phyloP scores from a whole-genome alignment of 139 green algal species.

The Volvox africanus region DNA sequence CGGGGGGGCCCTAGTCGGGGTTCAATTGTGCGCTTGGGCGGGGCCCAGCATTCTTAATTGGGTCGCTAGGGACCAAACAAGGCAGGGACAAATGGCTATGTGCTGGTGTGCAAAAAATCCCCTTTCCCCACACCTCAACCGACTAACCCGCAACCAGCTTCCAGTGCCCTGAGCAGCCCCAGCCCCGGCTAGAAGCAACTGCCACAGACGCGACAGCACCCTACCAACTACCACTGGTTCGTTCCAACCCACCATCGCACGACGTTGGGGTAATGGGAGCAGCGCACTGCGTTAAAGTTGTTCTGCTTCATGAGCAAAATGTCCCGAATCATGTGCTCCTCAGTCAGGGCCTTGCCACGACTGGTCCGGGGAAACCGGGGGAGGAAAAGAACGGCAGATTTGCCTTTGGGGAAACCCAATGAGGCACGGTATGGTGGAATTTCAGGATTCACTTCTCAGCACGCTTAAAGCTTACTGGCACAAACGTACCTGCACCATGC shows the following conservation, averaged over 20 bases:
- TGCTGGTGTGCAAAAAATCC: background rate
- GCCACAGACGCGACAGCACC: background rate
- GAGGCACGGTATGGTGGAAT: too few species aligned
- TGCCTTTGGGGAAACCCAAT: too few species aligned
- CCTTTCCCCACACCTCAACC: background rate
- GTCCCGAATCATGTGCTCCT: conserved; percentile 78
- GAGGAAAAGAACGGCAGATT: background rate
- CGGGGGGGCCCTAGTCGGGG: too few species aligned
- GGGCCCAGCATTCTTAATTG: too few species aligned
- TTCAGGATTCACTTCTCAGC: too few species aligned
- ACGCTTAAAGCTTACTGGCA: too few species aligned
- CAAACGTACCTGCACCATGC: too few species aligned
- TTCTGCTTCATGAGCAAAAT: conserved; percentile 93
- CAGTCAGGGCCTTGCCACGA: conserved; percentile 56
- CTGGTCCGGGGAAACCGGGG: conserved; percentile 23
- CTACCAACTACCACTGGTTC: background rate
- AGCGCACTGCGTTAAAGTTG: conserved; percentile 97
- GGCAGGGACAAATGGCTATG: too few species aligned
- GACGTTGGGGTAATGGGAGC: conserved; percentile 96
- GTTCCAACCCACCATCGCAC: conserved; percentile 73
- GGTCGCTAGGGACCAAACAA: too few species aligned
- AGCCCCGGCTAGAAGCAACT: too few species aligned
- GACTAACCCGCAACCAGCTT: background rate
- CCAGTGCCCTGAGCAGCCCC: too few species aligned
- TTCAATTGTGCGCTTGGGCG: too few species aligned